phyloP scores from a whole-genome alignment of 495 filamentous ascomycete species.

The Neurospora cerealis region DNA sequence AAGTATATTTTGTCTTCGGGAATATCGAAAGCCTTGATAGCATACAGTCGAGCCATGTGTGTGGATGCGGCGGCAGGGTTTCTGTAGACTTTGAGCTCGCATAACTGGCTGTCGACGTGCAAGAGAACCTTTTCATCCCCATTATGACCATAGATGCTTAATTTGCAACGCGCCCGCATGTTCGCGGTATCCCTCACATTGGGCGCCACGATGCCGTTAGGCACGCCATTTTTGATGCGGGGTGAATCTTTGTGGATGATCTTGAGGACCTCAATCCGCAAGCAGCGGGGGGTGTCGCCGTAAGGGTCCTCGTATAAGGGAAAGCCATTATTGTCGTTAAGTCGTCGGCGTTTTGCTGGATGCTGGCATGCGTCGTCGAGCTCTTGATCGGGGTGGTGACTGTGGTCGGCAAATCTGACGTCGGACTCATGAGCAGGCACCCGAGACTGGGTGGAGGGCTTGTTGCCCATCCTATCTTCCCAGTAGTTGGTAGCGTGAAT shows the following conservation, averaged over 20 bases:
- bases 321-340: conserved; percentile 24
- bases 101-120: conserved; percentile 38
- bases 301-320: conserved; percentile 20
- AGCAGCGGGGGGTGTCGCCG: conserved; percentile 19
- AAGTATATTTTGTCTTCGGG: conserved; percentile 37
- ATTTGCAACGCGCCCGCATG: conserved; percentile 33
- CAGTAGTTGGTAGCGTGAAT: conserved; percentile 19
- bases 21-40: conserved; percentile 35
- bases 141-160: conserved; percentile 27
- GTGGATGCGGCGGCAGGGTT: conserved; percentile 27
- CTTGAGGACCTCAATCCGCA: conserved; percentile 39
- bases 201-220: conserved; percentile 28
- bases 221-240: conserved; percentile 25
- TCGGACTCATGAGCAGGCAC: conserved; percentile 11
- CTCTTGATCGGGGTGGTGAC: background rate
- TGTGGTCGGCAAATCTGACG: conserved; percentile 20
- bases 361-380: conserved; percentile 17
- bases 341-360: conserved; percentile 30
- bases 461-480: conserved; percentile 31
- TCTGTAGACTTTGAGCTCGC: conserved; percentile 34
- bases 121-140: conserved; percentile 20
- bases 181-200: conserved; percentile 27
- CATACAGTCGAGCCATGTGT: conserved; percentile 34
- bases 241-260: conserved; percentile 35
- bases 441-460: conserved; percentile 20